Percentiles rank a stretch among this genome's conserved stretches.
Evolutionary conservation across 208 protist genomes (phyloP).

Genomic region (Tritrichomonas foetus): DNA sequence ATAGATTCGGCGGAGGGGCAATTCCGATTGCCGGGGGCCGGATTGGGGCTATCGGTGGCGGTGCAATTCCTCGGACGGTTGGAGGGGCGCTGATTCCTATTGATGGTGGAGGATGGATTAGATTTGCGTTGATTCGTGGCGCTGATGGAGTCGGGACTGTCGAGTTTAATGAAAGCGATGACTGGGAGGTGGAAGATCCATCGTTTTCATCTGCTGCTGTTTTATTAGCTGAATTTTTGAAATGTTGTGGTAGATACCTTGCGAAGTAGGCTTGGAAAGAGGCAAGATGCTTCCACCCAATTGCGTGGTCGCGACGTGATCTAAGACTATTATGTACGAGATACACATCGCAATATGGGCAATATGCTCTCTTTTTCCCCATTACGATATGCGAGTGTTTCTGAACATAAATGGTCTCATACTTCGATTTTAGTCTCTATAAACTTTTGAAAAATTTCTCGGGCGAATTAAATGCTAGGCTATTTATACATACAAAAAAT

Average conservation of each 20-base stretch:
- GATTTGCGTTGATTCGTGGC: background rate
- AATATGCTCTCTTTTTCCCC: background rate
- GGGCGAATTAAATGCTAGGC: background rate
- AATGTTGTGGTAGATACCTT: background rate
- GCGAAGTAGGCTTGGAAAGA: background rate
- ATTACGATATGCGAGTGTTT: background rate
- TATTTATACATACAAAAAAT: background rate
- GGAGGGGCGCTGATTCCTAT: too few relatives aligned
- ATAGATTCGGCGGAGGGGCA: background rate
- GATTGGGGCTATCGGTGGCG: background rate
- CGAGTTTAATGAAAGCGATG: too few relatives aligned
- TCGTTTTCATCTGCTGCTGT: background rate
- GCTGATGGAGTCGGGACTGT: background rate
- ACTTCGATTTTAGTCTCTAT: background rate
- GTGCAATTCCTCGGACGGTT: background rate
- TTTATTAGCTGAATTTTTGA: background rate
- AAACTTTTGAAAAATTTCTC: background rate
- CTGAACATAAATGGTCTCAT: background rate
- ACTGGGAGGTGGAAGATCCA: background rate
- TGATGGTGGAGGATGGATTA: background rate
- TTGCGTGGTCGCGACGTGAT: background rate
- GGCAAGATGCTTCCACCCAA: background rate
- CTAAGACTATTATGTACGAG: slow-evolving; percentile 27
- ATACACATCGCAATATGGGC: slow-evolving; percentile 41
- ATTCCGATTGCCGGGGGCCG: background rate